These are phyloP conservation scores for Pichia sporocuriosa DNA, from an alignment of 805 yeast genomes.

Conservation along the genomic window DNA sequence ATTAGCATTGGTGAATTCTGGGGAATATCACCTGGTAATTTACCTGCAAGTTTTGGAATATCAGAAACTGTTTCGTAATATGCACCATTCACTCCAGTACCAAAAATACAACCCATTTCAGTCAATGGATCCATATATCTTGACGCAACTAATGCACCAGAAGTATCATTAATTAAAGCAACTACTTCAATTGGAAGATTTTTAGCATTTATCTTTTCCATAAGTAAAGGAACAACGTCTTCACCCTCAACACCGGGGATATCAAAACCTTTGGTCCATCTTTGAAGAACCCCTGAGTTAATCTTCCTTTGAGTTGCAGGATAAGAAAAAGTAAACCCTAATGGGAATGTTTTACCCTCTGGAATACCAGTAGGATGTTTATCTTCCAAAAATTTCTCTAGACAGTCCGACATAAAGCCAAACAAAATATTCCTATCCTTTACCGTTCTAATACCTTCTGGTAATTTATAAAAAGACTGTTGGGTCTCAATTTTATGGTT, in stretches of 20 bases:
- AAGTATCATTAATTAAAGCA: conserved; percentile 94
- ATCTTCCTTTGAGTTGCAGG: conserved; percentile 82
- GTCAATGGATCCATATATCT: conserved; percentile 86
- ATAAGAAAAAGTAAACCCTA: conserved; percentile 95
- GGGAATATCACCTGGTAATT: conserved; percentile 57
- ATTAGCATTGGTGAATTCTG: conserved; percentile 80
- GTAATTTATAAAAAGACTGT: conserved; percentile 84
- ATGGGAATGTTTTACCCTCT: conserved; percentile 50
- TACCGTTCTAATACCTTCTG: conserved; percentile 74
- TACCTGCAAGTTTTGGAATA: conserved; percentile 82
- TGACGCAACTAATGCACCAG: conserved; percentile 95
- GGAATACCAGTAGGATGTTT: conserved; percentile 64
- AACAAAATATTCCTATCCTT: conserved; percentile 66
- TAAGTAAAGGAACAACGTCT: conserved; percentile 89
- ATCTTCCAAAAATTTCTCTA: conserved; percentile 63
- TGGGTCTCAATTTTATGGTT: conserved; percentile 77
- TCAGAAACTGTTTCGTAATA: conserved; percentile 74
- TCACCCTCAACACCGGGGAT: conserved; percentile 92
- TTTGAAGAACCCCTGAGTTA: conserved; percentile 81
- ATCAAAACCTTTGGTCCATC: conserved; percentile 99
- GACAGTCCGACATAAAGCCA: conserved; percentile 81
- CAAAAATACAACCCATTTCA: conserved; percentile 95
- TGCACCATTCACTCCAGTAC: conserved; percentile 98
- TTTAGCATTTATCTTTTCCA: conserved; percentile 59
- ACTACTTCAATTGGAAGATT: conserved; percentile 81